Evolutionary conservation across 768 basidiomycete species (phyloP).

Genomic region (Hydnomerulius pinastri): DNA sequence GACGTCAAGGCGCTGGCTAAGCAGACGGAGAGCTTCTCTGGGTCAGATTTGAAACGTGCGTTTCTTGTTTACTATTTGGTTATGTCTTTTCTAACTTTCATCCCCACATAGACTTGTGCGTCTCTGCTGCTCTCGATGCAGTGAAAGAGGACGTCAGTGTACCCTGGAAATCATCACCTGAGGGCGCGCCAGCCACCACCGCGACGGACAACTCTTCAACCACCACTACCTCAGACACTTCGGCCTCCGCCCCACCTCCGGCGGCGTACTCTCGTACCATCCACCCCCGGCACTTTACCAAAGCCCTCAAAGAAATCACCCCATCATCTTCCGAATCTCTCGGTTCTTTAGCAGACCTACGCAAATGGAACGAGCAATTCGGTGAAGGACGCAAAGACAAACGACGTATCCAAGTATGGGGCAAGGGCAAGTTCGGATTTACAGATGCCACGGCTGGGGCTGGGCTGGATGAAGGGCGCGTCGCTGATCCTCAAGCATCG

Average conservation of each 20-base stretch:
- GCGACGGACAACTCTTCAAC: neutral
- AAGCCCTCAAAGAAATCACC: slow-evolving; percentile 87
- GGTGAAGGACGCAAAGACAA: slow-evolving; percentile 79
- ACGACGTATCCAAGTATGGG: slow-evolving; percentile 76
- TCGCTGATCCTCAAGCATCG: slow-evolving; percentile 28
- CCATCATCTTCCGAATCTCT: slow-evolving; percentile 85
- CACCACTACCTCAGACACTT: slow-evolving; percentile 1
- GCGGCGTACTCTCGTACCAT: slow-evolving; percentile 42
- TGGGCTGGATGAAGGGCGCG: slow-evolving; percentile 45
- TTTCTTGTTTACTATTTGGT: slow-evolving; percentile 7
- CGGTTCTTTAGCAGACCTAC: slow-evolving; percentile 71
- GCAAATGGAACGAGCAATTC: slow-evolving; percentile 93
- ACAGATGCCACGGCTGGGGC: slow-evolving; percentile 43
- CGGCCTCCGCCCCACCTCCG: slow-evolving; percentile 9
- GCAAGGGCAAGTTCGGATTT: slow-evolving; percentile 88
- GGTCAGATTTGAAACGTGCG: slow-evolving; percentile 93
- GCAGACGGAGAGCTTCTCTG: slow-evolving; percentile 85
- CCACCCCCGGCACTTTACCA: slow-evolving; percentile 66
- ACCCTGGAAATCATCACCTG: slow-evolving; percentile 59
- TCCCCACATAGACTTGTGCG: slow-evolving; percentile 72
- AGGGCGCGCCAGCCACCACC: slow-evolving; percentile 1
- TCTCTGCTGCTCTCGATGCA: slow-evolving; percentile 88
- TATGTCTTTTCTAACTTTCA: slow-evolving; percentile 8
- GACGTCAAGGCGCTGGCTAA: slow-evolving; percentile 61
- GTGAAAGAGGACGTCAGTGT: slow-evolving; percentile 83